Conservation (phyloP, 176 grass and related monocot genomes). For the Typha latifolia region DNA sequence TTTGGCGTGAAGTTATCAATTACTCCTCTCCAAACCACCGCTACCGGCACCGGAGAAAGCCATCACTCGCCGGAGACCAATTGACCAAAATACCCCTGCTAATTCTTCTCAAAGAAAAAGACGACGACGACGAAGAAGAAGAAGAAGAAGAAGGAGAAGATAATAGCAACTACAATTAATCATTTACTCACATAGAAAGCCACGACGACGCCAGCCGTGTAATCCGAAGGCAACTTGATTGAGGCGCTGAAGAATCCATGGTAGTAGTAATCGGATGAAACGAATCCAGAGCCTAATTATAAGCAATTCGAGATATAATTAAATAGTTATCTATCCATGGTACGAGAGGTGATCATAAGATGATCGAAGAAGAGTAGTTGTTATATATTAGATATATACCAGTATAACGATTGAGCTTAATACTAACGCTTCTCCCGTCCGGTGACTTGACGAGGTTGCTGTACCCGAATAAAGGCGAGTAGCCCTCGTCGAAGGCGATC, state of each 20-base stretch:
- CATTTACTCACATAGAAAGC: slow-evolving; percentile 67
- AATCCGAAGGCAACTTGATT: slow-evolving; percentile 57
- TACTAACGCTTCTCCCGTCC: slow-evolving; percentile 38
- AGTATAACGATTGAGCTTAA: slow-evolving; percentile 62
- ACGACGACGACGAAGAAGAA: no score
- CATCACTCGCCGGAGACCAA: neutral
- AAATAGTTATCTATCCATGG: no score
- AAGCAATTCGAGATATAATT: neutral
- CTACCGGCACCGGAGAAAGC: neutral
- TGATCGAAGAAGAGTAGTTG: no score
- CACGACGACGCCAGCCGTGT: slow-evolving; percentile 77
- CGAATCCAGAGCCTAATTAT: slow-evolving; percentile 59
- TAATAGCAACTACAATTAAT: neutral
- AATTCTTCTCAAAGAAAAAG: neutral
- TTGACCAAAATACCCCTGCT: neutral
- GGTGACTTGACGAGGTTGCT: slow-evolving; percentile 45
- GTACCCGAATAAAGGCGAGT: slow-evolving; percentile 69
- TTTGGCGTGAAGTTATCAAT: neutral
- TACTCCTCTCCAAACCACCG: no score
- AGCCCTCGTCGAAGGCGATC: slow-evolving; percentile 51
- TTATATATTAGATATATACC: slow-evolving; percentile 15
- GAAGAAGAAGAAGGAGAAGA: neutral
- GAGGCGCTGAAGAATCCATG: slow-evolving; percentile 82
- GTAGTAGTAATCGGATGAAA: slow-evolving; percentile 53
- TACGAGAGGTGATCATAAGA: no score